Percentiles rank a stretch among this genome's conserved stretches.
phyloP scores from a whole-genome alignment of 805 yeast species.

The Starmerella khaoyaiensis region DNA sequence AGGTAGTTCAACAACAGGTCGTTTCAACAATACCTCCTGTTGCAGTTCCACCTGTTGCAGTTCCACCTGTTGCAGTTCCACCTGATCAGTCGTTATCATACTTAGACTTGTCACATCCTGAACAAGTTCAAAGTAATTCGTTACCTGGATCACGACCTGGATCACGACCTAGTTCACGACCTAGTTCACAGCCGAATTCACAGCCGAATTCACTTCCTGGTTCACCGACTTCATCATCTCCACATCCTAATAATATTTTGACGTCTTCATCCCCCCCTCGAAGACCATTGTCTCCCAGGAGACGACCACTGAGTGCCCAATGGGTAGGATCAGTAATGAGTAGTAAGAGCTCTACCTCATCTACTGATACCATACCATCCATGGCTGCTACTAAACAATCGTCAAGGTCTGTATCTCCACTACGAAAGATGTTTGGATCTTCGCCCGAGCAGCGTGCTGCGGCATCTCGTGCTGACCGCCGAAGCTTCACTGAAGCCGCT shows the following conservation, averaged over 20 bases:
- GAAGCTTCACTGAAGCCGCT: slow-evolving; percentile 17
- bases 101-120: too few relatives aligned
- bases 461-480: slow-evolving; percentile 11
- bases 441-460: slow-evolving; percentile 18
- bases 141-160: background rate
- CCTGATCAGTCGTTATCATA: too few relatives aligned
- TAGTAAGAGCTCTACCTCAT: background rate
- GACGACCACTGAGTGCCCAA: slow-evolving; percentile 12
- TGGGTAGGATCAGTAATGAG: slow-evolving; percentile 4
- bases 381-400: background rate
- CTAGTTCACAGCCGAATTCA: background rate
- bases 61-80: too few relatives aligned
- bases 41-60: too few relatives aligned
- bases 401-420: slow-evolving; percentile 16
- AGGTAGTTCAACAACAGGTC: too few relatives aligned
- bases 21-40: too few relatives aligned
- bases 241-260: background rate
- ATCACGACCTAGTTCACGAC: background rate
- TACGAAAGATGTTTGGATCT: slow-evolving; percentile 16
- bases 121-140: too few relatives aligned
- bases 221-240: background rate
- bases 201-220: background rate
- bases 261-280: background rate
- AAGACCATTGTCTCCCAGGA: slow-evolving; percentile 3
- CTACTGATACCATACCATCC: background rate